Evolutionary conservation across 192 early-diverging fungal species (phyloP), one percentile per base, ranked within the genome.

Genomic region (Kickxella alabastrina): DNA sequence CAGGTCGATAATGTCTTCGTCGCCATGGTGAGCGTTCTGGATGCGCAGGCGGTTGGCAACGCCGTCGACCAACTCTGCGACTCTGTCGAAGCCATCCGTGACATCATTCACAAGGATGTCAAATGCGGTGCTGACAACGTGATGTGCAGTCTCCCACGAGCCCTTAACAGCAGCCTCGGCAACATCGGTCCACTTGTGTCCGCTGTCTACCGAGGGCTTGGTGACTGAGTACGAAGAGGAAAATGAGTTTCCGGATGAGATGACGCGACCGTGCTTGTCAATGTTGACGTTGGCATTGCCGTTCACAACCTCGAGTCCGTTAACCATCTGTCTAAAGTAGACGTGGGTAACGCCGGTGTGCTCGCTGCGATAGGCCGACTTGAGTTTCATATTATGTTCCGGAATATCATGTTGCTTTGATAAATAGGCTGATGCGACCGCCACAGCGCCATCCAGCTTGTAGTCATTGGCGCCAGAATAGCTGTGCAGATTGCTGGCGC

Each of bases 301-400:
- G 47, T 85, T 85, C 38, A 62, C 62, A 13, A 85, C 62, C 50
- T 76, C 71, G 10, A 82, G 31, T 0, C 78, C 83, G 39, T 74
- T 49, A 28, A 65, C 25, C 7, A 65, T 40, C 50, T 83, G 83
- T 29, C 80, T 73, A 23, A 85, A 54, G 64, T 83, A 76, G 25
- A 85, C 74, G 59, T 85, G 83, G 39, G 79, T 75, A 28, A 82
- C 57, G 40, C 75, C 73, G 24, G 47, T 68, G 65, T 85, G 79
- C 26, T 70, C 49, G 40, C 75, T 75, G 31, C 51, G 51, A 43
- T 82, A 69, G 17, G 62, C 51, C 0, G 55, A 57, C 52, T 56
- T 68, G 49, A 75, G 59, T 27, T 49, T 57, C 48, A 75, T 39
- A 26, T 52, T 43, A 37, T 55, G 26, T n/a, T 67, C 60, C 21